A percentile compares a stretch with the other conserved stretches of the same genome.
These are phyloP conservation scores for Rhizopogon vesiculosus DNA, from an alignment of 768 basidiomycete species.

Conservation along the genomic window DNA sequence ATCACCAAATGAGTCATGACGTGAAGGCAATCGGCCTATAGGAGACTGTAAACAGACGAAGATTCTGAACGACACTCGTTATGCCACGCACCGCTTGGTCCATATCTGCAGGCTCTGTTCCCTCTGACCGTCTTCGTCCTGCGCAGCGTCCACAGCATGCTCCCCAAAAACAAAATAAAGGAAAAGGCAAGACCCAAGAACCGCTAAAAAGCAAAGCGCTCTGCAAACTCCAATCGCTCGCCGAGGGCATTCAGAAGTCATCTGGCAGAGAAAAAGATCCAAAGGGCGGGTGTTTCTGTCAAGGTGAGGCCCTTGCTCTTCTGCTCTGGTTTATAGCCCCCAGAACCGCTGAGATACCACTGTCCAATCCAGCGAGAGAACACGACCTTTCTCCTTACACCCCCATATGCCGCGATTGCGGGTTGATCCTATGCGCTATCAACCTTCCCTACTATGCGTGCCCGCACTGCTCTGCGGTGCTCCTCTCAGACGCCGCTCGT, in stretches of 20 bases:
- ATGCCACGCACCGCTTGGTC: constrained; percentile 15
- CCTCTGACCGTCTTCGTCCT: constrained; percentile 48
- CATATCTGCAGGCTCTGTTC: constrained; percentile 35
- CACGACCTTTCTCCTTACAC: constrained; percentile 56
- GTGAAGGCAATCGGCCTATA: too few species aligned
- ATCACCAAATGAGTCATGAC: too few species aligned
- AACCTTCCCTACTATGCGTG: constrained; percentile 53
- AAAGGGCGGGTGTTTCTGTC: constrained; percentile 67
- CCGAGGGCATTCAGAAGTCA: constrained; percentile 32
- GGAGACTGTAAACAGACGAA: too few species aligned
- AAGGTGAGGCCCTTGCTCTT: constrained; percentile 35
- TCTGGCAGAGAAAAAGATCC: constrained; percentile 43
- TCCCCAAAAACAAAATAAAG: constrained; percentile 25
- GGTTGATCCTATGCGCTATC: constrained; percentile 55
- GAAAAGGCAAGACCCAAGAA: constrained; percentile 31
- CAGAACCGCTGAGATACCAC: background rate
- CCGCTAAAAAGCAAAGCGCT: constrained; percentile 47
- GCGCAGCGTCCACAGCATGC: constrained; percentile 4
- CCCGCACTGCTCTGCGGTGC: constrained; percentile 42
- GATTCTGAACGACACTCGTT: background rate
- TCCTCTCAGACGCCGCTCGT: constrained; percentile 33
- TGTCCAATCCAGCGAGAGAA: constrained; percentile 37
- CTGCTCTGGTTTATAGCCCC: background rate
- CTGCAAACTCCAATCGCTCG: constrained; percentile 40
- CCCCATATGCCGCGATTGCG: constrained; percentile 53